Evolutionary conservation across 2,329 filamentous ascomycete species (phyloP).

Genomic region (Colletotrichum chlorophyti): DNA sequence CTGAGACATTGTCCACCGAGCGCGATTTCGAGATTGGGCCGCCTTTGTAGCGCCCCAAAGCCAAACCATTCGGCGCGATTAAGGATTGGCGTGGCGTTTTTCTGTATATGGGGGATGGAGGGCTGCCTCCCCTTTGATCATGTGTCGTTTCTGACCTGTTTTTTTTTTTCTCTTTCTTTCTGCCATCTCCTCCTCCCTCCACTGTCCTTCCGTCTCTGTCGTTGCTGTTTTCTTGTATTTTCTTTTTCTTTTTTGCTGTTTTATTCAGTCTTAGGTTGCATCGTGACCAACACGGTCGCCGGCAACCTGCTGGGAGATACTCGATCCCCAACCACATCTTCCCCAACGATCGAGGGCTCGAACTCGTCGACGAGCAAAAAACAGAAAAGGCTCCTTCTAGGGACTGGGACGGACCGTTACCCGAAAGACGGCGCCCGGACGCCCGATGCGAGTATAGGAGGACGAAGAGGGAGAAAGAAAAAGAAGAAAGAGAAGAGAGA

Average conservation of each 20-base stretch:
- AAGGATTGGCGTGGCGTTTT: background rate
- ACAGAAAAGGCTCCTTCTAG: background rate
- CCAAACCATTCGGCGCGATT: background rate
- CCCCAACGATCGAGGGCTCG: too few species aligned
- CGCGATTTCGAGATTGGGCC: background rate
- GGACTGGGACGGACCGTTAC: background rate
- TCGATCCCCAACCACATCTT: too few species aligned
- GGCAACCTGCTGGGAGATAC: too few species aligned
- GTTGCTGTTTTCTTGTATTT: too few species aligned
- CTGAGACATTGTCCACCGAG: slow-evolving; percentile 10
- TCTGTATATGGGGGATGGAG: background rate
- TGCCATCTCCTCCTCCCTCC: too few species aligned
- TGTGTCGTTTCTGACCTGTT: background rate
- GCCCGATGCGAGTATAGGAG: background rate
- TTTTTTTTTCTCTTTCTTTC: background rate
- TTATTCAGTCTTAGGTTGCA: too few species aligned
- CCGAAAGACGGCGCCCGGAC: background rate
- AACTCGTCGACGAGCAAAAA: too few species aligned
- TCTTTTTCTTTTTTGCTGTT: too few species aligned
- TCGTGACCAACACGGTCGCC: too few species aligned
- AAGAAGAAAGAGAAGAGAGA: background rate
- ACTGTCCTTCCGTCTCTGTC: too few species aligned
- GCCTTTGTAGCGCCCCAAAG: background rate
- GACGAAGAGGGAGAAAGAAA: background rate
- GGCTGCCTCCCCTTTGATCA: background rate